Base-by-base conservation (phyloP, 305 asterid genomes). In the Fraxinus albicans region DNA sequence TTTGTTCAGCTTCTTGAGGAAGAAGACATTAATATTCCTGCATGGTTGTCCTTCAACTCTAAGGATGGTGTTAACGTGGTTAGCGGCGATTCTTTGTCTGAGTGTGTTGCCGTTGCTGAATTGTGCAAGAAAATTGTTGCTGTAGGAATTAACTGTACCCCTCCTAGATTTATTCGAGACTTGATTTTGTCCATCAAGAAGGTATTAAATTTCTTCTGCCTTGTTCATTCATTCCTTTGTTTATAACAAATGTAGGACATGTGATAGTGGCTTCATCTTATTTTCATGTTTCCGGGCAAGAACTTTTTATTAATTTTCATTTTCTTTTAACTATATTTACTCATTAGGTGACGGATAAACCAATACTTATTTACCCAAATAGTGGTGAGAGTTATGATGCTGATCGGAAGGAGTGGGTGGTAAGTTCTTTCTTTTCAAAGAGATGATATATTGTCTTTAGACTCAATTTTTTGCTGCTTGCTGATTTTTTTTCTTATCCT, bases 21-120 rank as follows among this genome's bases (percentile, higher is more conserved):
- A 92, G 97, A 93, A 83, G 89, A 87, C 86, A 92, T 95, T 67
- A 87, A 87, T 42, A 84, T 91, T 86, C 99, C 98, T 53, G 95
- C 98, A 1, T 96, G 99, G 99, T 84, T 96, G 82, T 87, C 98
- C 77, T 96, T 95, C 89, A 96, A 95, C 85, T 96, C 99, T 50
- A 96, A 93, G 87, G 99, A 96, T 81, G 98, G 99, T 58, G 84
- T 91, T 76, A 89, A 95, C 77, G 96, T 92, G 85, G 98, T 95
- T 76, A 92, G 97, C 65, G 98, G 98, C 21, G 98, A 96, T 90
- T 90, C 98, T 82, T 84, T 96, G 81, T 78, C 88, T 27, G 97
- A 93, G 65, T 95, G 98, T 84, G 95, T 84, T 40, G 88, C 92
- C 73, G 47, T 93, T 88, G 98, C 95, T 34, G 98, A 93, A 67